Conservation (phyloP, 2,329 filamentous ascomycete species). For the Penicillium sp. region DNA sequence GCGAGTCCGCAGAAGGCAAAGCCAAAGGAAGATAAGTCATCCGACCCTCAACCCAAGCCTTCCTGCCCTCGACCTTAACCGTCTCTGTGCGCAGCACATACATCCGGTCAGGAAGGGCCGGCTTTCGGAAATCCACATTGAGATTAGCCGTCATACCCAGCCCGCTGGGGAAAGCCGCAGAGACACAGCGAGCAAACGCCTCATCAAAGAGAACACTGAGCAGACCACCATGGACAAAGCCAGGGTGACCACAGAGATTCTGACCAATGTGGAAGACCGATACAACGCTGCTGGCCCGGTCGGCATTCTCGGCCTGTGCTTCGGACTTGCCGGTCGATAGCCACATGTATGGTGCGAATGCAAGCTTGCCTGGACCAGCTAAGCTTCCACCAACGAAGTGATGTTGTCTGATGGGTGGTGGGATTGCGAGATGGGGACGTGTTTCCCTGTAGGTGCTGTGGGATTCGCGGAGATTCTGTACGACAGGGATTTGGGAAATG, state of each 20-base stretch:
- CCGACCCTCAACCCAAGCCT: constrained; percentile 38
- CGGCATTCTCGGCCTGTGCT: not conserved
- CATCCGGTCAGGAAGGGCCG: constrained; percentile 30
- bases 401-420: constrained; percentile 61
- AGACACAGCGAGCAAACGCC: constrained; percentile 37
- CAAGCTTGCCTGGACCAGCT: constrained; percentile 67
- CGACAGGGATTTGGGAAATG: constrained; percentile 60
- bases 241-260: constrained; percentile 36
- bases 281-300: constrained; percentile 17
- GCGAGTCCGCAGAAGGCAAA: constrained; percentile 6
- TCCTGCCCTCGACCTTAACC: constrained; percentile 34
- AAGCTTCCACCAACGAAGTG: constrained; percentile 80
- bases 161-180: constrained; percentile 31
- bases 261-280: constrained; percentile 35
- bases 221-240: constrained; percentile 37
- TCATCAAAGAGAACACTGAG: constrained; percentile 37
- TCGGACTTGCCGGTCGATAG: constrained; percentile 13
- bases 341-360: constrained; percentile 66
- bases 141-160: constrained; percentile 39
- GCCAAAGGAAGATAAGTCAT: constrained; percentile 26
- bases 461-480: constrained; percentile 61
- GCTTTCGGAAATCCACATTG: constrained; percentile 37
- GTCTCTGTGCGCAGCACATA: constrained; percentile 35
- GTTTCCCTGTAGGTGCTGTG: constrained; percentile 64
- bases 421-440: constrained; percentile 81